phyloP scores from a whole-genome alignment of 2,329 filamentous ascomycete species.

The Didymella keratinophila region DNA sequence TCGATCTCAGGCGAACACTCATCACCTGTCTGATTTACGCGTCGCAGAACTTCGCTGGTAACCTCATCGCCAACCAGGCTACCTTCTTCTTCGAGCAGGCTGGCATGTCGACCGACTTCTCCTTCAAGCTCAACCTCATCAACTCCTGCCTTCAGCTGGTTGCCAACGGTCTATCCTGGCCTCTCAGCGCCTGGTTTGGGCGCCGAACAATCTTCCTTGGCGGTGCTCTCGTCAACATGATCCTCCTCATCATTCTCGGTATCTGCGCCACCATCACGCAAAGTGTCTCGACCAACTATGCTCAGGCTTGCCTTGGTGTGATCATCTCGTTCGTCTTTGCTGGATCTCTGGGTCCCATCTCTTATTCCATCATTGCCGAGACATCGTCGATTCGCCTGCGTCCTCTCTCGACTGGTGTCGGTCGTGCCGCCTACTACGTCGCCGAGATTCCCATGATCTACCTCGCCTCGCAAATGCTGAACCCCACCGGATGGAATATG shows the following conservation, averaged over 20 bases:
- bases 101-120: constrained; percentile 62
- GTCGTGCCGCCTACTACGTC: constrained; percentile 68
- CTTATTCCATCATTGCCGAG: constrained; percentile 72
- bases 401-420: constrained; percentile 68
- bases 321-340: constrained; percentile 71
- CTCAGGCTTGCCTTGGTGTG: constrained; percentile 68
- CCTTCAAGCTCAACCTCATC: constrained; percentile 70
- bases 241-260: constrained; percentile 65
- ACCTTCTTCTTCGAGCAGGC: constrained; percentile 70
- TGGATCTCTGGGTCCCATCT: constrained; percentile 68
- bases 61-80: constrained; percentile 68
- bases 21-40: constrained; percentile 65
- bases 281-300: constrained; percentile 55
- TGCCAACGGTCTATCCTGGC: constrained; percentile 70
- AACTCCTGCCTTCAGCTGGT: constrained; percentile 68
- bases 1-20: constrained; percentile 61
- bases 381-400: constrained; percentile 70
- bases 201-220: constrained; percentile 70
- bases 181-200: constrained; percentile 69
- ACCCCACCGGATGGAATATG: constrained; percentile 52
- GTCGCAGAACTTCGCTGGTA: constrained; percentile 67
- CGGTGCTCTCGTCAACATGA: constrained; percentile 62
- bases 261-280: constrained; percentile 62
- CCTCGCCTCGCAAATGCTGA: constrained; percentile 63
- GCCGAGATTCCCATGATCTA: constrained; percentile 72